These are phyloP conservation scores for Austroboletus novae-zelandiae DNA, from an alignment of 1,284 basidiomycete species.

Conservation along the genomic window DNA sequence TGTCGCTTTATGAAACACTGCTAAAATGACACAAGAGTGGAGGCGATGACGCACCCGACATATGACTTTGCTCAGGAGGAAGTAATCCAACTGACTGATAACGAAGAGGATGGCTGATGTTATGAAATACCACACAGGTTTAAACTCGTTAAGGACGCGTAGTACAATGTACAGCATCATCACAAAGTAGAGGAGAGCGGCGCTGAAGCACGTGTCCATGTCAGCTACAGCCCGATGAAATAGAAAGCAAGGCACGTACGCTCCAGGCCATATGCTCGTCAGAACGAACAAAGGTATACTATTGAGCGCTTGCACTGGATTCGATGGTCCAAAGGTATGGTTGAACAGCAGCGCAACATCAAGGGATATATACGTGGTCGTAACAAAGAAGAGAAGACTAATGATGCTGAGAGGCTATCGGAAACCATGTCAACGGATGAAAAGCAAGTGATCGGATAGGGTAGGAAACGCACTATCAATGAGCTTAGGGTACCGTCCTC, in stretches of 20 bases:
- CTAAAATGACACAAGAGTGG: background rate
- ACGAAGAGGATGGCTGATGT: constrained; percentile 68
- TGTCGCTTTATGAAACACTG: constrained; percentile 22
- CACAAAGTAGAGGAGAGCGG: constrained; percentile 61
- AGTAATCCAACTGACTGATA: constrained; percentile 73
- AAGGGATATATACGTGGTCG: constrained; percentile 75
- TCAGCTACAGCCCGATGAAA: constrained; percentile 1
- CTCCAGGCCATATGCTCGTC: constrained; percentile 81
- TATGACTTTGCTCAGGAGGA: constrained; percentile 72
- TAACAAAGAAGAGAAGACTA: constrained; percentile 59
- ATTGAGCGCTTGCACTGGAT: constrained; percentile 52
- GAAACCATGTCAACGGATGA: constrained; percentile 4
- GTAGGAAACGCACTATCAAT: constrained; percentile 52
- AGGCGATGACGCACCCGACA: constrained; percentile 56
- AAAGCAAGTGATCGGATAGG: background rate
- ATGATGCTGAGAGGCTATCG: constrained; percentile 63
- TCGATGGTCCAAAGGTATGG: constrained; percentile 54
- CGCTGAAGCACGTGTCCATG: constrained; percentile 39
- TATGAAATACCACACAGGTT: constrained; percentile 71
- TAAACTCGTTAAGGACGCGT: constrained; percentile 63
- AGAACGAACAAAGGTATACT: constrained; percentile 76
- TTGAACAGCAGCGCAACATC: constrained; percentile 73
- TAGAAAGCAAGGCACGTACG: constrained; percentile 38
- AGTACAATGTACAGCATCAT: constrained; percentile 79
- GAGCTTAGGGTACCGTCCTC: constrained; percentile 79